These are phyloP conservation scores for Batkoa obscura DNA, from an alignment of 371 early-diverging fungal species.

Conservation along the genomic window DNA sequence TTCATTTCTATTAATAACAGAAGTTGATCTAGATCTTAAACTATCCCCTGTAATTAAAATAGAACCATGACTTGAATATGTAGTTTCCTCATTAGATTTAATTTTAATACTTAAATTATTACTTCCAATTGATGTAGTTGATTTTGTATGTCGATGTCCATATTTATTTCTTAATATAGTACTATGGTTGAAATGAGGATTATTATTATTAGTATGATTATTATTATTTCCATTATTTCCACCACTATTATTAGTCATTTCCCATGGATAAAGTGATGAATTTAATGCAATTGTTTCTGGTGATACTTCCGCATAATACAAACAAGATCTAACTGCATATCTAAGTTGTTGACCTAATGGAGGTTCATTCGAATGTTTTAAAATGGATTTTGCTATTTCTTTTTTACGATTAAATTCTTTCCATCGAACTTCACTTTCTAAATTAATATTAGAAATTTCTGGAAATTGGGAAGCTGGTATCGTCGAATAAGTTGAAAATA, in stretches of 20 bases:
- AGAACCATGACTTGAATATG: conserved; percentile 1
- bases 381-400: conserved; percentile 14
- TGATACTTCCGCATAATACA: conserved; percentile 17
- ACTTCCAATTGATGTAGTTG: neutral
- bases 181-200: neutral
- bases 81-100: neutral
- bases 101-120: neutral
- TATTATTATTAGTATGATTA: neutral
- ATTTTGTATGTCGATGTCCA: conserved; percentile 4
- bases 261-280: conserved; percentile 4
- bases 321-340: conserved; percentile 21
- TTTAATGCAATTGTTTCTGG: conserved; percentile 20
- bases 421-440: conserved; percentile 17
- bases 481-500: neutral
- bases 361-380: conserved; percentile 17
- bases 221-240: neutral
- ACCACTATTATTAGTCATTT: neutral
- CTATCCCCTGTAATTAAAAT: conserved; percentile 1
- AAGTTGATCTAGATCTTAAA: neutral
- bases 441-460: conserved; percentile 4
- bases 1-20: too few species aligned
- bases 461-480: conserved; percentile 6
- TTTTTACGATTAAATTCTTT: conserved; percentile 14
- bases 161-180: neutral
- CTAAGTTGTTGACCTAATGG: conserved; percentile 18